Base-by-base conservation (phyloP, 768 basidiomycete genomes). In the Lentinula guzmanii region DNA sequence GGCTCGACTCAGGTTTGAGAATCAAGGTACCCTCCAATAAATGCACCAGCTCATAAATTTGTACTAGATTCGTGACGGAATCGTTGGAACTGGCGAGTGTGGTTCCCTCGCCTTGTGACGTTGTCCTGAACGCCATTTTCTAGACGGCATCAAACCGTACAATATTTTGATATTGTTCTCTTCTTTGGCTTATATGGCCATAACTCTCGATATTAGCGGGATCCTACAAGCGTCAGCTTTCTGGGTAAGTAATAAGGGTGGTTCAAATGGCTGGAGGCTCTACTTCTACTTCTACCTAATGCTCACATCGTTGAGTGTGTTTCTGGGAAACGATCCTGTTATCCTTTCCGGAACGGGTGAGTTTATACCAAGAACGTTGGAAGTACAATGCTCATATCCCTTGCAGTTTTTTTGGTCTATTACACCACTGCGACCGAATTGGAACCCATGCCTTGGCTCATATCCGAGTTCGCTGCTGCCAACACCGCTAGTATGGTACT, bases 291-390 rank as follows among this genome's bases (percentile, higher is more conserved):
- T 97, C 70, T 98, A 93, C 70, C 41, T 86, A 63, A 86, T 97
- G 79, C 86, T 96, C 69, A 87, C 91, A 11, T 69, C 82, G 13
- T 78, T 87, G 62, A 94, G 92, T 45, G 78, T 90, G 48, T 66
- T 95, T 1, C 78, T 97, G n/a, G 95, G 95, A 5, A 97, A 97
- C 68, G 93, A 98, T 73, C 95, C 95, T 0, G 84, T 98, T 70
- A 91, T 97, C 61, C 82, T 98, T 52, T 92, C 90, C 11, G 95
- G 94, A 1, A 96, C 95, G 0, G 55, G 55, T 43, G 10, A 43
- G 55, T 45, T 24, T 16, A 2, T 21, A 35, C 31, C 24, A 13
- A 13, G 37, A 39, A 13, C 11, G 13, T 1, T n/a, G 13, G 11
- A 11, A 16, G 13, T 42, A 0, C 10, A 11, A 28, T n/a, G 4